phyloP scores from a whole-genome alignment of 441 rosid genomes.

The Melastoma candidum region DNA sequence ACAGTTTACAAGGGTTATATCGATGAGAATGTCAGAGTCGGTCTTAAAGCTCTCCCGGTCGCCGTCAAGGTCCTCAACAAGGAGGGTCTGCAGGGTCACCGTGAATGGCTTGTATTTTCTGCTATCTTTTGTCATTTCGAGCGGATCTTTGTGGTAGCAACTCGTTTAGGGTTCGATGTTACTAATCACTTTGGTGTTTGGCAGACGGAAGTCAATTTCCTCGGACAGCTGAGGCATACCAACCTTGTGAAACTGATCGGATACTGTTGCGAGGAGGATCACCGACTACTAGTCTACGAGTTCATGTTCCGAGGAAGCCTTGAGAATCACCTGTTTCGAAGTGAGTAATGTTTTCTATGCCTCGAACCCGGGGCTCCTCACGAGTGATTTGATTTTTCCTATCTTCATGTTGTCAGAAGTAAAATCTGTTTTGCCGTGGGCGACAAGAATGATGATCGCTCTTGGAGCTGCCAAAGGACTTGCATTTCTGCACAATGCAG shows the following conservation, averaged over 20 bases:
- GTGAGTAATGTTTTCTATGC: conserved; percentile 9
- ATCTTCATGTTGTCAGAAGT: conserved; percentile 37
- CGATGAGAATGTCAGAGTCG: conserved; percentile 68
- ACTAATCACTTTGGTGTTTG: not conserved
- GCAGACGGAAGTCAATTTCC: conserved; percentile 56
- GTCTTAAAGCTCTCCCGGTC: conserved; percentile 65
- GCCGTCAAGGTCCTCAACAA: conserved; percentile 74
- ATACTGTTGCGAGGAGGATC: conserved; percentile 23
- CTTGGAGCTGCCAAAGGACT: conserved; percentile 98
- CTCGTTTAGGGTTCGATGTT: not conserved
- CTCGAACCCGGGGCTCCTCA: not conserved
- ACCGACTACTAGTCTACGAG: conserved; percentile 18
- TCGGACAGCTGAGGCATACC: conserved; percentile 46
- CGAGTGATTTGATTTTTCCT: not conserved
- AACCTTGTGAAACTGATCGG: conserved; percentile 24
- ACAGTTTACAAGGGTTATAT: conserved; percentile 74
- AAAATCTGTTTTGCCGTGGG: conserved; percentile 71
- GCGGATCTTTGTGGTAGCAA: not conserved
- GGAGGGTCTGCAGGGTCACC: conserved; percentile 80
- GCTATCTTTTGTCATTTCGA: not conserved
- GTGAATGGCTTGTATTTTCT: conserved; percentile 60
- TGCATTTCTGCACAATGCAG: conserved; percentile 96
- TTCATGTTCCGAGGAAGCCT: conserved; percentile 25
- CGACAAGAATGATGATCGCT: conserved; percentile 96
- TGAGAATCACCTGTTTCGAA: conserved; percentile 24